These are phyloP conservation scores for Metschnikowia baotianmanensis DNA, from an alignment of 805 yeast species.

Conservation along the genomic window DNA sequence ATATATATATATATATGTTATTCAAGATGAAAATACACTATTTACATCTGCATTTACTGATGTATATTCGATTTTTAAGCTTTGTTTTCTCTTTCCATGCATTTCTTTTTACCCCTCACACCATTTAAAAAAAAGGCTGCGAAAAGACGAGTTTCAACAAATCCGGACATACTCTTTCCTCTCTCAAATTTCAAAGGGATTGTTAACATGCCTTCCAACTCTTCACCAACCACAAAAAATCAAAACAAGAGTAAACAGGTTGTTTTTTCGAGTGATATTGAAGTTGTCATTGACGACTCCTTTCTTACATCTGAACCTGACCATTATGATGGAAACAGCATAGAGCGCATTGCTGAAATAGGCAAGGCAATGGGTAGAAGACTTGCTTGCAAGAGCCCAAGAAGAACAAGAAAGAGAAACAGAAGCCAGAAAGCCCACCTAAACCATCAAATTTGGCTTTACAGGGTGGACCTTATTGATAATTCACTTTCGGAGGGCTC, in stretches of 20 bases:
- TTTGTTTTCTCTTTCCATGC: no score
- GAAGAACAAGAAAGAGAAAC: background rate
- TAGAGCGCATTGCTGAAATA: slow-evolving; percentile 9
- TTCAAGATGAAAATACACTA: background rate
- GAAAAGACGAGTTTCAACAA: no score
- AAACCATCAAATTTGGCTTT: background rate
- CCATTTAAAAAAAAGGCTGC: no score
- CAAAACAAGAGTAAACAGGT: background rate
- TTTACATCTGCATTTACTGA: no score
- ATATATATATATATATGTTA: background rate
- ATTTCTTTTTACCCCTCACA: no score
- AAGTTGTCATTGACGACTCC: slow-evolving; percentile 8
- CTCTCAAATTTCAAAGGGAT: no score
- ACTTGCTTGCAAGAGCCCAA: background rate
- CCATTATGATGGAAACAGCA: slow-evolving; percentile 3
- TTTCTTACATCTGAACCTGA: slow-evolving; percentile 14
- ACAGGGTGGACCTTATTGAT: background rate
- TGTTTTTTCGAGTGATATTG: slow-evolving; percentile 4
- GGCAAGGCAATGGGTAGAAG: background rate
- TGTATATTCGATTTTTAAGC: no score
- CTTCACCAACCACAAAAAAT: background rate
- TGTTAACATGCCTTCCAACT: no score
- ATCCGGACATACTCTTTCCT: no score
- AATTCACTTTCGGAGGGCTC: no score
- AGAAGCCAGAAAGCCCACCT: no score